Conservation (phyloP, 1,284 basidiomycete genomes). For the Pseudozyma hubeiensis region DNA sequence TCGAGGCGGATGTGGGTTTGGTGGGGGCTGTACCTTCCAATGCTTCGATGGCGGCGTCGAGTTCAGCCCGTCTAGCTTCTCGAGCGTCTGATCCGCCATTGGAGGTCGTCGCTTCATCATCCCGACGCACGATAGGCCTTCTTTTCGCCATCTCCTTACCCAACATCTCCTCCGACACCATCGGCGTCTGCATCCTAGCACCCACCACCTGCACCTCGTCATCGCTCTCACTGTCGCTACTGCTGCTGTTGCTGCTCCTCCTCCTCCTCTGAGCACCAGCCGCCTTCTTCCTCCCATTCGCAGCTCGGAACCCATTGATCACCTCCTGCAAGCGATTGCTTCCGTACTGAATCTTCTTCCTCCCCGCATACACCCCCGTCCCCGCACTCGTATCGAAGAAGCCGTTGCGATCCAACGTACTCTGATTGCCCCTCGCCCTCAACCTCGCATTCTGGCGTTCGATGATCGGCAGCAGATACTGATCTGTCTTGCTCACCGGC, state of each 20-base stretch:
- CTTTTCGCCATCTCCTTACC: conserved; percentile 58
- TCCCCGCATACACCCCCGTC: conserved; percentile 77
- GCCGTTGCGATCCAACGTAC: conserved; percentile 71
- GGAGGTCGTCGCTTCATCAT: neutral
- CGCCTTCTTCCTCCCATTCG: conserved; percentile 21
- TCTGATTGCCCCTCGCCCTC: conserved; percentile 70
- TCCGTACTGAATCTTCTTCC: conserved; percentile 81
- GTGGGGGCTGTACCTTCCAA: conserved; percentile 23
- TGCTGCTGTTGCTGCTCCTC: conserved; percentile 16
- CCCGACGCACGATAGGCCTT: conserved; percentile 48
- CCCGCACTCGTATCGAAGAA: conserved; percentile 73
- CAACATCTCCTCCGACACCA: conserved; percentile 50
- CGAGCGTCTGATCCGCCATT: conserved; percentile 1
- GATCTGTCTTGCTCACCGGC: conserved; percentile 87
- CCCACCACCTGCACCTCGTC: conserved; percentile 38
- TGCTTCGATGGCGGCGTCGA: conserved; percentile 50
- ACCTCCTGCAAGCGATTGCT: conserved; percentile 91
- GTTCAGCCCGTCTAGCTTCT: conserved; percentile 20
- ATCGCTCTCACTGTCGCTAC: conserved; percentile 15
- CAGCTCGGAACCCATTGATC: conserved; percentile 77
- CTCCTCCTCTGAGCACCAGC: neutral
- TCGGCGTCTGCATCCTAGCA: conserved; percentile 27
- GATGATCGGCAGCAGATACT: conserved; percentile 91
- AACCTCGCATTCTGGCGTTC: conserved; percentile 72
- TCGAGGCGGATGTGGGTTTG: neutral